Conservation (phyloP, 2,329 filamentous ascomycete genomes). For the Exophiala oligosperma region DNA sequence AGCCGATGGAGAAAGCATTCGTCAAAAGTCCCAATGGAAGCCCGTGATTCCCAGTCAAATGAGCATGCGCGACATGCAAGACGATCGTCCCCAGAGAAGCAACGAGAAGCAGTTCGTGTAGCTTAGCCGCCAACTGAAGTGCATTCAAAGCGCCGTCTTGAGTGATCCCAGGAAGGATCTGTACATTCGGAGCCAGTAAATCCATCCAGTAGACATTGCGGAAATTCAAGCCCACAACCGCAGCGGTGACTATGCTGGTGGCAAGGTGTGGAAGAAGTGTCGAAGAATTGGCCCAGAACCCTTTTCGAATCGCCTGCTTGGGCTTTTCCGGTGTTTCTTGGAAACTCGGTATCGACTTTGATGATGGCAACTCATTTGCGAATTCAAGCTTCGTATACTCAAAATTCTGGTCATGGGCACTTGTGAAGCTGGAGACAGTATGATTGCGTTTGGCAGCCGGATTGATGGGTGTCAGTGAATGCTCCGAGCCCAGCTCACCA, state of each 20-base stretch:
- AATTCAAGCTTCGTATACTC: conserved; percentile 13
- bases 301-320: conserved; percentile 18
- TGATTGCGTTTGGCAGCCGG: conserved; percentile 2
- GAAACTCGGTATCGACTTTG: conserved; percentile 2
- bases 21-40: conserved; percentile 30
- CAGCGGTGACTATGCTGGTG: conserved; percentile 21
- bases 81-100: conserved; percentile 31
- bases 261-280: conserved; percentile 27
- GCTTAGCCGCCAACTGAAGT: conserved; percentile 31
- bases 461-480: conserved; percentile 5
- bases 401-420: conserved; percentile 2
- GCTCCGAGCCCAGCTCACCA: conserved; percentile 4
- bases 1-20: conserved; percentile 27
- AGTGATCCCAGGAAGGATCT: conserved; percentile 19
- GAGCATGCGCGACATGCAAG: conserved; percentile 25
- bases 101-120: conserved; percentile 30
- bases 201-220: conserved; percentile 21
- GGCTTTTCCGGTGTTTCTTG: conserved; percentile 7
- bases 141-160: conserved; percentile 31
- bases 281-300: conserved; percentile 16
- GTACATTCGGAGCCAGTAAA: conserved; percentile 28
- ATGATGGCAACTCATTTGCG: background rate
- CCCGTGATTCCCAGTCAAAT: conserved; percentile 25
- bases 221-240: conserved; percentile 27
- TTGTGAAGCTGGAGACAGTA: conserved; percentile 7